Base-by-base conservation (phyloP, 768 basidiomycete species). In the Lactifluus rugatus region DNA sequence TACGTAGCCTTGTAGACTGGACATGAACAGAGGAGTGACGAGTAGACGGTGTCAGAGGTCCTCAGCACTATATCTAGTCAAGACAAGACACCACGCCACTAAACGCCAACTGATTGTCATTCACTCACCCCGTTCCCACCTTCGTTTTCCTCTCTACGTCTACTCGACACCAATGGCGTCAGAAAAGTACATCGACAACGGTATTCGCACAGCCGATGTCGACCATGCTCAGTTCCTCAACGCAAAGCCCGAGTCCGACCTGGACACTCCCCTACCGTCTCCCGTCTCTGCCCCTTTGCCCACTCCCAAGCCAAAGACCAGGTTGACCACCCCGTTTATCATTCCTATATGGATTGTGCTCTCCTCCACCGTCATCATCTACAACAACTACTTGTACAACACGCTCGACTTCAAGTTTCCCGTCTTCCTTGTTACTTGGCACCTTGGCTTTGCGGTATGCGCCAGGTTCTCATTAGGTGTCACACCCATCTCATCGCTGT, bases 271-370 rank as follows among this genome's bases (percentile, higher is more conserved):
- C 0, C 74, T 85, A n/a, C 84, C 85, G n/a, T 69, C 81, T 0
- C 85, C 85, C 32, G 78, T 75, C 46, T 75, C 80, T 0, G 70
- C 79, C 21, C 63, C 28, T 9, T 31, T 4, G 9, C 28, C 76
- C 3, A 59, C 72, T 9, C 71, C 76, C 21, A 64, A 73, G 9
- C 66, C 70, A 2, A 81, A 80, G 54, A 63, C 75, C n/a, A 81
- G 78, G 66, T 70, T 88, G 28, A 79, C 87, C 13, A 78, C 87
- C 0, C 68, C 82, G 0, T 73, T 78, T 56, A 89, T 93, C 67
- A 90, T 96, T 56, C 93, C 91, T 26, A 75, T 95, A 56, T 98
- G 95, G 95, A 97, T 96, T 67, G 73, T 82, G 19, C 85, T 95
- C 65, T 88, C 85, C 63, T 91, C 92, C 25, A 70, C 82, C 8